Evolutionary conservation across 805 yeast species (phyloP), one percentile per base, ranked within the genome.

Genomic region (Kuraishia capsulata): DNA sequence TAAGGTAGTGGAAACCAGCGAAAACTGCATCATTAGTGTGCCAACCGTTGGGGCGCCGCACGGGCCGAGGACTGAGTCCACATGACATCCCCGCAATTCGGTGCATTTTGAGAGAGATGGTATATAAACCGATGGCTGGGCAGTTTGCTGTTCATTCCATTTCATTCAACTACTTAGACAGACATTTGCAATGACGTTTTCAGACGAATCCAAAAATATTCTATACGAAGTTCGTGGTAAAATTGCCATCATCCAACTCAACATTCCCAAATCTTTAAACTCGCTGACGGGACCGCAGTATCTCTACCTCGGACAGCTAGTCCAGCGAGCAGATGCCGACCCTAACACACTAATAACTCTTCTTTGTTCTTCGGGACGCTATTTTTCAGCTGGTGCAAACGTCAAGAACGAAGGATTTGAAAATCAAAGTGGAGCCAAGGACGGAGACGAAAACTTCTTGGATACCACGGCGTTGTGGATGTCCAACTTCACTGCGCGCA

Each of bases 311-410:
- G 85, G 81, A 2, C 65, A 71, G 40, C 61, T 70, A 10, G 59
- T 87, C 10, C 76, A 76, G 45, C 52, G 65, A 42, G 88, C 95
- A 0, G 79, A 83, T 42, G 53, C 61, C 4, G 79, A 83, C 41
- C 74, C 75, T 19, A 63, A 66, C 17, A 78, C 90, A 0, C 51
- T 70, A 5, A 69, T 76, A 19, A 87, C 96, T 2, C 61, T 83
- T 36, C 57, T 87, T 36, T 78, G 76, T 51, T 69, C 87, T 25
- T 65, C 81, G 0, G 95, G 95, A 0, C 66, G 80, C 41, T 82
- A 72, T 54, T 87, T 86, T 56, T 77, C 87, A 20, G 82, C 95
- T 5, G 96, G 96, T 20, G 96, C 95, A 17, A 79, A 86, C 53
- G 73, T 83, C 26, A 16, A 41, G 2, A 45, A 58, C n/a, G 31